Evolutionary conservation across 805 yeast species (phyloP).

Genomic region (Candida ficus): DNA sequence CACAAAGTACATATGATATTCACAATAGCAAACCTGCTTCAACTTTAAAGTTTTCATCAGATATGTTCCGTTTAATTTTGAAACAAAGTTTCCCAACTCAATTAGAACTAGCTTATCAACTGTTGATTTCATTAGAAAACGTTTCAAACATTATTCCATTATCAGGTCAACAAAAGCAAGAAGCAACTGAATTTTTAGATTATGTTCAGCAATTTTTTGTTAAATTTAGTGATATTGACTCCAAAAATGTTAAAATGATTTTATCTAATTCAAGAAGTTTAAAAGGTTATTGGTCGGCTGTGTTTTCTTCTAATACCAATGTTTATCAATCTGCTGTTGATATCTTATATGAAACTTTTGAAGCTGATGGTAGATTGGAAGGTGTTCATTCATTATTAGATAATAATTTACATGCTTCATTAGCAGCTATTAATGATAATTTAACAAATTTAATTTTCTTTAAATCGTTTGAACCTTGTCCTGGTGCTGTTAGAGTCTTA

Average conservation of each 20-base stretch:
- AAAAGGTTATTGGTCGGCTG: slow-evolving; percentile 68
- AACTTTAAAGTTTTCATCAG: slow-evolving; percentile 24
- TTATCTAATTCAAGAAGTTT: slow-evolving; percentile 40
- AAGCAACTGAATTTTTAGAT: slow-evolving; percentile 25
- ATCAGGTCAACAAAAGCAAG: slow-evolving; percentile 23
- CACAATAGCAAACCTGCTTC: slow-evolving; percentile 29
- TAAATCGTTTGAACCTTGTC: slow-evolving; percentile 64
- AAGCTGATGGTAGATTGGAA: slow-evolving; percentile 74
- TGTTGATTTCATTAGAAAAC: slow-evolving; percentile 22
- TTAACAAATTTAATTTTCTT: slow-evolving; percentile 40
- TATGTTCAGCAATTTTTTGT: slow-evolving; percentile 31
- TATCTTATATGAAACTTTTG: slow-evolving; percentile 69
- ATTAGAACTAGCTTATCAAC: slow-evolving; percentile 18
- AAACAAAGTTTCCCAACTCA: slow-evolving; percentile 21
- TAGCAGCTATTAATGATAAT: slow-evolving; percentile 44
- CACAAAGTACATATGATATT: slow-evolving; percentile 34
- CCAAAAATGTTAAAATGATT: slow-evolving; percentile 32
- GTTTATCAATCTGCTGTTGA: slow-evolving; percentile 68
- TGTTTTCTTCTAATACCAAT: slow-evolving; percentile 54
- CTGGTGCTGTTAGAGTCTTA: slow-evolving; percentile 64
- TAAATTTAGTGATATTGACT: slow-evolving; percentile 36
- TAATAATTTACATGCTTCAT: slow-evolving; percentile 37
- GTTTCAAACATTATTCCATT: slow-evolving; percentile 27
- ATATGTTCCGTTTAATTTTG: slow-evolving; percentile 26
- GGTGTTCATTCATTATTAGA: slow-evolving; percentile 55